Base-by-base conservation (phyloP, 345 rosid genomes). In the Rhodamnia rubescens region DNA sequence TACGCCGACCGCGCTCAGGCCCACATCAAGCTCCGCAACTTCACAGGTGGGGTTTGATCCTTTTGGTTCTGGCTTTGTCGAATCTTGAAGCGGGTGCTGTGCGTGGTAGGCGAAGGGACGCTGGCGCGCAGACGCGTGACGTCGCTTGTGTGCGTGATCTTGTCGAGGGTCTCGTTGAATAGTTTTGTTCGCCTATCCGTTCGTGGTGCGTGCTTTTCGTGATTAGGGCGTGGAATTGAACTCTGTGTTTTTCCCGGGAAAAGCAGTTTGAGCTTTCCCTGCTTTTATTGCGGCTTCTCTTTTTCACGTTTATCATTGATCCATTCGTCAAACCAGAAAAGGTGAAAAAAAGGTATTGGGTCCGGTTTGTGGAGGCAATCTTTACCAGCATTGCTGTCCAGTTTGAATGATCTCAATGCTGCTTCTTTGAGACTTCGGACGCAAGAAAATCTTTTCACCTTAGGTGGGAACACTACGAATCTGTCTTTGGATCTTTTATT, bases 1-100 rank as follows among this genome's bases (percentile, higher is more conserved):
- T 90, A 89, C 90, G 93, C 92, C 64, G 94, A 94, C 88, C 93
- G 98, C 47, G 94, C 98, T 56, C 97, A 95, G 87, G 95, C 95
- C 87, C 89, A 92, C 86, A 90, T 93, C 90, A 95, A 95, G 85
- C 88, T 90, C 92, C 26, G 26, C 47, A 90, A 88, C 80, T 89
- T 93, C 88, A 86, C 94, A 4, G 95, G 97, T 95, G 82, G 24
- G 40, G 82, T 55, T 49, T 59, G 58, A 53, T 36, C 52, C 32
- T 11, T 7, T 51, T 29, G 5, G 54, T 53, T 53, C 7, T 52
- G 16, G 32, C 64, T 13, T 58, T 36, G 75, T 64, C 75, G 42
- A 8, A 29, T 16, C 75, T 64, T 18, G 75, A 15, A 9, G 42
- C 42, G 42, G 8, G 75, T 20, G 75, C 80, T 24, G 47, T 18